Evolutionary conservation across 768 basidiomycete species (phyloP), one percentile per base, ranked within the genome.

Genomic region (Mycena vulgaris): DNA sequence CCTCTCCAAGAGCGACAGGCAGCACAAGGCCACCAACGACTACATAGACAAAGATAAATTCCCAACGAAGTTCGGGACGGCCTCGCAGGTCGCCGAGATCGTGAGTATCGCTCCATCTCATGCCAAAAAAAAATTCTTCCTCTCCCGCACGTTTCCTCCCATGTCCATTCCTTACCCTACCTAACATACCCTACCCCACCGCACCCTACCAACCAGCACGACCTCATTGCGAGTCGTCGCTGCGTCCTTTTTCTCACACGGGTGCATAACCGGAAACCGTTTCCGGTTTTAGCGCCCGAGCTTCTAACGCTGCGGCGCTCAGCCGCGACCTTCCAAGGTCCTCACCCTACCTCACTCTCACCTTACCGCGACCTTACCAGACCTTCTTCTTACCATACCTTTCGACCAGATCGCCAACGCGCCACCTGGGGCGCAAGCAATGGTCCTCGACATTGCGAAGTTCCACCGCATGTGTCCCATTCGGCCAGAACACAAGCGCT

Each of bases 401-500:
- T 37, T 19, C 45, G 23, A 63, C 68, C 52, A 71, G 69, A 55
- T 71, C 25, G 64, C 53, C 0, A 62, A 28, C 17, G 69, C 69
- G 1, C 69, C 64, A 0, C 19, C 30, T 1, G 64, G 69, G 14
- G 10, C 64, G 0, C 31, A 66, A 35, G 63, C 59, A 0, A 71
- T 71, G 69, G 40, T 52, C 9, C 37, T 65, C 2, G 69, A 84
- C 69, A 81, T 83, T 31, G 74, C 71, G 6, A 80, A 80, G 51
- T 83, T 81, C 40, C 82, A 83, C 65, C 64, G 80, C 0, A 83
- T 80, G 0, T 78, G 78, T 28, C 80, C 82, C 0, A 77, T 81
- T 2, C 57, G 63, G 2, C 80, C 82, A 0, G 65, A 72, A 0
- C 80, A 83, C 69, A 85, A 84, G 47, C 51, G 55, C 0, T 83